Base-by-base conservation (phyloP, 805 yeast genomes). In the Geotrichum ghanense region DNA sequence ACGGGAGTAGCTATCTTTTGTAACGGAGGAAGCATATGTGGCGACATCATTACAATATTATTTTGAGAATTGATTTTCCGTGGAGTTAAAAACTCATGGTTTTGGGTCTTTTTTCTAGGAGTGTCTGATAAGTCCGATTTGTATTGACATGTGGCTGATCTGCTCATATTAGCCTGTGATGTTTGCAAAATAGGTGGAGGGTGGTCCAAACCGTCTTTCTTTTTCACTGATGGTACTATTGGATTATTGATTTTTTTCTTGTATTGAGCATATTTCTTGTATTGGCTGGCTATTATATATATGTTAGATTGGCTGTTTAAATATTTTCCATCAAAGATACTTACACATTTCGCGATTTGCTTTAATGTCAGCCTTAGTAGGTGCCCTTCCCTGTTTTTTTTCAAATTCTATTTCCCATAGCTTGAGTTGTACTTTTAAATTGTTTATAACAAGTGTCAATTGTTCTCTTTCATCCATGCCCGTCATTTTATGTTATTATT, bases 351-450 rank as follows among this genome's bases (percentile, higher is more conserved):
- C 64, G 1, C 64, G 59, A 42, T 68, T 58, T 5, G 58, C 54
- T 52, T 68, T 71, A 44, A 78, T 70, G 53, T 77, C 83, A 10
- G 64, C 64, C 23, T 66, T 68, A 0, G 64, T 55, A 0, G 84
- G 83, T 16, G 61, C 60, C n/a, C 75, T 59, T 2, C 73, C 71
- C 39, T 67, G 51, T 19, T 57, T 50, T 14, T 55, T 52, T 16
- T 59, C 54, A 53, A 75, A 79, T 2, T 54, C 52, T 41, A 71
- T 68, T 50, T 79, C 83, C 83, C 83, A 79, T 7, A 58, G 57
- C 53, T 79, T 79, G 46, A 78, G 64, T 47, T 70, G 71, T 5
- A 61, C 51, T 51, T 72, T 73, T 26, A 76, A 54, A 43, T 50
- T 20, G 12, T 22, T 16, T 20, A 39, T 39, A 12, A 22, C n/a